Base-by-base conservation (phyloP, 164 flowering plant genomes). In the Saururus chinensis region DNA sequence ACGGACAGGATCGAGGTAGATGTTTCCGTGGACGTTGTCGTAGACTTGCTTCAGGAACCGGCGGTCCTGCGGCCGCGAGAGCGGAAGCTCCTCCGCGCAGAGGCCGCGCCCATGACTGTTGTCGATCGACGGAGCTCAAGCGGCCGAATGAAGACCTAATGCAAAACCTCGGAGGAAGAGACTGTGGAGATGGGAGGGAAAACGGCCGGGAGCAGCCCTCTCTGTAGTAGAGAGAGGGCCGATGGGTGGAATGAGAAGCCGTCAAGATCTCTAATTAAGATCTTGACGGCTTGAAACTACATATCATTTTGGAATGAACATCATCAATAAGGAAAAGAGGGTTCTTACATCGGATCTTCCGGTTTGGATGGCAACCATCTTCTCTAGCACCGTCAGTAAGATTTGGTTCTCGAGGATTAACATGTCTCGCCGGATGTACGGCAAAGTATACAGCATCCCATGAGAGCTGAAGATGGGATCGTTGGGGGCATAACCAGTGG, bases 11-110 rank as follows among this genome's bases (percentile, higher is more conserved):
- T 89, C 95, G 68, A 92, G 80, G 56, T 73, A 80, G 67, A 92
- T 92, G 82, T 69, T 80, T 67, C 92, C 95, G 48, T 92, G 98
- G 66, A 89, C 95, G 66, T 92, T 92, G 57, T 92, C 98, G 66
- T 79, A 76, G 56, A 92, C 82, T 51, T 76, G 78, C 76, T 92
- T 92, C 53, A 78, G 76, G 63, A 62, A 68, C 22, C 92, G 61
- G 52, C 76, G 68, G 60, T 78, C 84, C 16, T 65, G 69, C 49
- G 5, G 49, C 49, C 14, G 49, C 5, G 67, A 40, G 51, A 72
- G 54, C 21, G 40, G 54, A 26, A 63, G 60, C 40, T 60, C 24
- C 62, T 63, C 17, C 4, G 42, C 5, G 26, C 67, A 66, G 53
- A 57, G 66, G 52, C 85, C 84, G 62, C n/a, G n/a, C 85, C 87